Percentiles rank a stretch among this genome's conserved stretches.
Conservation (phyloP, 2,329 filamentous ascomycete species). For the Aureobasidium sp. region DNA sequence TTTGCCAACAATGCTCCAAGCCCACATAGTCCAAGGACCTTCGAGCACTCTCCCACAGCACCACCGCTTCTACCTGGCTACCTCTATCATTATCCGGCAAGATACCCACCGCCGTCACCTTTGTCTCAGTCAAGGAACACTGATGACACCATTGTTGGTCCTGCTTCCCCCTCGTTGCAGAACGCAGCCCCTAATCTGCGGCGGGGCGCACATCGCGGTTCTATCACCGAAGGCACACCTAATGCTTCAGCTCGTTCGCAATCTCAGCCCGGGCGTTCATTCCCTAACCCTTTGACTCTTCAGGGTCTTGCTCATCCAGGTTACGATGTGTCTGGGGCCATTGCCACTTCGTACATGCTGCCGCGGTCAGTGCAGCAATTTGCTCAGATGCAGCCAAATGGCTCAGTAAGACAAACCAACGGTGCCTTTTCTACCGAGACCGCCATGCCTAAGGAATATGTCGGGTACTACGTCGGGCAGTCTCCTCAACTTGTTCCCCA, state of each 20-base stretch:
- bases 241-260: slow-evolving; percentile 38
- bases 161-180: slow-evolving; percentile 40
- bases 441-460: slow-evolving; percentile 41
- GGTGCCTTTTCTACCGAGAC: slow-evolving; percentile 21
- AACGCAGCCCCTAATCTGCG: slow-evolving; percentile 36
- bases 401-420: slow-evolving; percentile 7
- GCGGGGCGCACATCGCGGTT: slow-evolving; percentile 34
- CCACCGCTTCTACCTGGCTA: slow-evolving; percentile 34
- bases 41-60: slow-evolving; percentile 27
- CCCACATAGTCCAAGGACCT: slow-evolving; percentile 23
- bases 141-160: slow-evolving; percentile 40
- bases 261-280: slow-evolving; percentile 40
- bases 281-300: slow-evolving; percentile 32
- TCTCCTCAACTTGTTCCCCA: slow-evolving; percentile 32
- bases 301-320: slow-evolving; percentile 31
- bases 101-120: slow-evolving; percentile 33
- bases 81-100: slow-evolving; percentile 39
- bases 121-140: slow-evolving; percentile 31
- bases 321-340: slow-evolving; percentile 30
- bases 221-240: slow-evolving; percentile 34
- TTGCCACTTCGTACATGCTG: slow-evolving; percentile 26
- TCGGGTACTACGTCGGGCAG: slow-evolving; percentile 42
- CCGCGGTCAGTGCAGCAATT: slow-evolving; percentile 22
- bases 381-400: slow-evolving; percentile 17
- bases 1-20: slow-evolving; percentile 26